Percentiles rank a stretch among this genome's conserved stretches.
Evolutionary conservation across 306 rosid species (phyloP).

Genomic region (Mimosa pudica): DNA sequence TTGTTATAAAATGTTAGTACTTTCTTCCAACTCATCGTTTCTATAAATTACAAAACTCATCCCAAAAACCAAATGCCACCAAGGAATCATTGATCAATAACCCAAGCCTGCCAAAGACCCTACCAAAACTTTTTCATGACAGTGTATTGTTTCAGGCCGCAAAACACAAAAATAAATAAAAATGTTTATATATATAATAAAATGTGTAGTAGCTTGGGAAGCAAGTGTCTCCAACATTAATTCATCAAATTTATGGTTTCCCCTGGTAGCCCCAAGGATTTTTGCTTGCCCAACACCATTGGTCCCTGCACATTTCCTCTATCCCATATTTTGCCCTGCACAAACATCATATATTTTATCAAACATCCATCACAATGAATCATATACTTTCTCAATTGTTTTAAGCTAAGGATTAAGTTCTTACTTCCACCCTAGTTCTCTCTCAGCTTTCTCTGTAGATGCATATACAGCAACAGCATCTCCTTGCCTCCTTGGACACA

Average conservation of each 20-base stretch:
- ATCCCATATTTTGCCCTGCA: constrained; percentile 55
- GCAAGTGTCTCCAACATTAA: neutral
- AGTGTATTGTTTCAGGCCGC: neutral
- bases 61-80: neutral
- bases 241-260: neutral
- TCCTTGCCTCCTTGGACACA: constrained; percentile 81
- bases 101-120: neutral
- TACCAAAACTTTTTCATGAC: neutral
- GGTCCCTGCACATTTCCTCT: constrained; percentile 71
- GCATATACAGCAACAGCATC: constrained; percentile 96
- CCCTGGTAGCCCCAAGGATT: constrained; percentile 59
- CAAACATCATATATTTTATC: neutral
- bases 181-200: no score
- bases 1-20: no score
- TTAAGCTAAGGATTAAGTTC: constrained; percentile 37
- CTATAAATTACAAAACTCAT: no score
- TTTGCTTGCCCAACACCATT: constrained; percentile 68
- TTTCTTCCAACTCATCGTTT: neutral
- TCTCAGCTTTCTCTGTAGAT: constrained; percentile 76
- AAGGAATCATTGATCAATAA: neutral
- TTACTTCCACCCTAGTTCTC: constrained; percentile 91
- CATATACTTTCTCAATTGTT: neutral
- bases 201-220: neutral
- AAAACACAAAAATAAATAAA: neutral
- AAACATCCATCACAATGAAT: constrained; percentile 5